phyloP scores from a whole-genome alignment of 176 grass and related monocot genomes.

The Triticum monococcum region DNA sequence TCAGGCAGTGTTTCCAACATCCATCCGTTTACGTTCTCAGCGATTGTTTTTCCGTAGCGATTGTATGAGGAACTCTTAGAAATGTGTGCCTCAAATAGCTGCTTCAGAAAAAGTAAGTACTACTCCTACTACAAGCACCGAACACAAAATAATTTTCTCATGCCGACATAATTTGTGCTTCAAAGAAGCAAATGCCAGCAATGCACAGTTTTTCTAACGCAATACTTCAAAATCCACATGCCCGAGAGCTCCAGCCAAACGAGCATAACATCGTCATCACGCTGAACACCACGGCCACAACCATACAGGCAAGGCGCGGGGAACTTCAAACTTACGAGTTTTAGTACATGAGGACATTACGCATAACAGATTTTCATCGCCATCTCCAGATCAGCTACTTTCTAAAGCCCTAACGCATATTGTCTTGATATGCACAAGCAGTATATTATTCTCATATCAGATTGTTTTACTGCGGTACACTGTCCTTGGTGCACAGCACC shows the following conservation, averaged over 20 bases:
- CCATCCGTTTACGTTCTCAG: background rate
- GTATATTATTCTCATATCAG: background rate
- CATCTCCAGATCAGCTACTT: slow-evolving; percentile 29
- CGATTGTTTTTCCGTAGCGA: background rate
- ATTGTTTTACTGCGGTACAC: slow-evolving; percentile 1
- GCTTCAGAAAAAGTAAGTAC: background rate
- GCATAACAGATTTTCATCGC: slow-evolving; percentile 23
- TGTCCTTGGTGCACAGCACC: slow-evolving; percentile 14
- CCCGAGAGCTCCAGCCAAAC: slow-evolving; percentile 8
- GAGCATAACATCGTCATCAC: slow-evolving; percentile 5
- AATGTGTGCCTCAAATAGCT: background rate
- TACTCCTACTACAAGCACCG: too few species aligned
- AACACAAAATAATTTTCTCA: too few species aligned
- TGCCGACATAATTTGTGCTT: background rate
- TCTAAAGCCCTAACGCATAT: slow-evolving; percentile 21
- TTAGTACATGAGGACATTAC: background rate
- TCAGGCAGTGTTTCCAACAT: background rate
- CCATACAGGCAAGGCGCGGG: slow-evolving; percentile 12
- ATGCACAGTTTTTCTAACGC: background rate
- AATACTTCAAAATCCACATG: background rate
- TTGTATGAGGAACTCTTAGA: background rate
- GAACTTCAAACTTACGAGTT: slow-evolving; percentile 20
- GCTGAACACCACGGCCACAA: background rate
- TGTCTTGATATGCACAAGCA: slow-evolving; percentile 31
- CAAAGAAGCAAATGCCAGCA: background rate